A percentile compares a stretch with the other conserved stretches of the same genome.
Conservation (phyloP, 768 basidiomycete genomes). For the Cystoderma amianthinum region DNA sequence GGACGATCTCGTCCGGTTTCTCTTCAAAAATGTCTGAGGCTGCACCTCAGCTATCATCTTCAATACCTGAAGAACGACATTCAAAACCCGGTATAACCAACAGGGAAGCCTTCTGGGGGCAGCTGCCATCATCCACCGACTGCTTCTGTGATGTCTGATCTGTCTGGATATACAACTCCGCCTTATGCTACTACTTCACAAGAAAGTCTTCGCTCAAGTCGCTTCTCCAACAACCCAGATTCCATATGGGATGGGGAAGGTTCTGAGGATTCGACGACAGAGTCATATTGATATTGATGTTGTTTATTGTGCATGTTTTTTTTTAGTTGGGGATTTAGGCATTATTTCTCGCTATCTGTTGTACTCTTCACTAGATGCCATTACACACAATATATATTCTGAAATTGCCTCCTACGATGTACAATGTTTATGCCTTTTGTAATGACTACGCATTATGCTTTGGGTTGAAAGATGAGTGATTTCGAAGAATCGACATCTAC, state of each 20-base stretch:
- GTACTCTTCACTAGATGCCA: slow-evolving; percentile 63
- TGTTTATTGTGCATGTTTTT: slow-evolving; percentile 73
- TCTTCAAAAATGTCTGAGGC: slow-evolving; percentile 13
- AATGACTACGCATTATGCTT: no score
- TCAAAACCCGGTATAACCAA: slow-evolving; percentile 21
- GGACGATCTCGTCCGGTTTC: slow-evolving; percentile 27
- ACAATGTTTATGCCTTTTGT: no score
- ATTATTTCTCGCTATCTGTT: slow-evolving; percentile 63
- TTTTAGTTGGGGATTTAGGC: slow-evolving; percentile 51
- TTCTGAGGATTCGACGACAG: no score
- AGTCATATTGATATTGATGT: slow-evolving; percentile 43
- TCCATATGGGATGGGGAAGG: no score
- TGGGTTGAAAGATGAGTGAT: no score
- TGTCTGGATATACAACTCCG: slow-evolving; percentile 43
- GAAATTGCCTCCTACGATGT: no score
- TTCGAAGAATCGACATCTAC: no score
- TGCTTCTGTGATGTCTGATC: slow-evolving; percentile 67
- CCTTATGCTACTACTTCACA: slow-evolving; percentile 15
- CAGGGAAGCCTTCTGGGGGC: slow-evolving; percentile 13
- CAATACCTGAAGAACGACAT: not conserved
- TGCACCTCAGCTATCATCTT: no score
- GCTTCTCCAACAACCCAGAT: slow-evolving; percentile 26
- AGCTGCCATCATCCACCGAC: slow-evolving; percentile 60
- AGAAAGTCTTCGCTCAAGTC: slow-evolving; percentile 15
- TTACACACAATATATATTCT: slow-evolving; percentile 72